Base-by-base conservation (phyloP, 2,329 filamentous ascomycete genomes). In the Tolypocladium ophioglossoides region DNA sequence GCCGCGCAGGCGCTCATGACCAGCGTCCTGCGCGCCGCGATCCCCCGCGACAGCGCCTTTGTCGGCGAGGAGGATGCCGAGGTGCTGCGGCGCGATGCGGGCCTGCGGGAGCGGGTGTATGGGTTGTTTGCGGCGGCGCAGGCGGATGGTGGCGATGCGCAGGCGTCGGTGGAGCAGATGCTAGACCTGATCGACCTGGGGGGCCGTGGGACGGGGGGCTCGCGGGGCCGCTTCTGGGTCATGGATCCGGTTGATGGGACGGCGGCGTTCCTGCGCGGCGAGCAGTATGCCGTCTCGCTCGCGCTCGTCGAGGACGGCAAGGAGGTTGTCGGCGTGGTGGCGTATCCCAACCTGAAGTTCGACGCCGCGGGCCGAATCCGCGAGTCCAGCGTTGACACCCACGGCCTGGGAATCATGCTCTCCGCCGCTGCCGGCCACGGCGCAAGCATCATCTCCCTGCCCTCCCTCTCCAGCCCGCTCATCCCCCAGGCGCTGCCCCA, bases 191-290 rank as follows among this genome's bases (percentile, higher is more conserved):
- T 86, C 61, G 82, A 85, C 63, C 67, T 78, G 14, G 83, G 83
- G 2, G 77, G 73, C 0, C 63, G 69, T 2, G 75, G 74, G 58
- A 65, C 11, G 57, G 70, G 59, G 56, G 74, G 2, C 54, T 52
- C 11, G 54, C 66, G 3, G 69, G 18, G 74, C 0, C 69, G 76
- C 1, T 74, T 79, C 52, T 86, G 83, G 83, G 76, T 82, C 34
- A 75, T 86, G 63, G 83, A 86, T 61, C 83, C 83, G 0, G 78
- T 86, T 9, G 83, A 86, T 59, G 83, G 83, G 34, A 86, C 83
- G 1, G 78, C 77, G 18, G 79, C 81, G 0, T 86, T 84, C 55
- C 76, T 86, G 58, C 69, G 69, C 40, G 79, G 79, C 3, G 74
- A 82, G 65, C 83, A 86, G 66, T 86, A 85, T 56, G 82, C 78